These are phyloP conservation scores for Lignosus rhinocerotis DNA, from an alignment of 1,284 basidiomycete genomes.

Conservation along the genomic window DNA sequence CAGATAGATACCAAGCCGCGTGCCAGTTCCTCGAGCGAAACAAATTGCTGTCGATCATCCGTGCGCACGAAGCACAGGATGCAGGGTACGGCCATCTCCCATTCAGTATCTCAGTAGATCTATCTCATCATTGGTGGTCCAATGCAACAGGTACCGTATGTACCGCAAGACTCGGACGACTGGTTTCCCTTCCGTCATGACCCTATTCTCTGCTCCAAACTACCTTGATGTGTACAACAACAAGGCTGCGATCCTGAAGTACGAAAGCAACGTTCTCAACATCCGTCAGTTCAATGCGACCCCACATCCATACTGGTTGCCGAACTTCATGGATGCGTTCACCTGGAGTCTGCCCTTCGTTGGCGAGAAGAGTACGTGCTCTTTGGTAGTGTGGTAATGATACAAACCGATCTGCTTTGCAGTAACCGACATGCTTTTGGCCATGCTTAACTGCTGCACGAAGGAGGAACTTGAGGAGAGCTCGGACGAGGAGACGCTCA, in stretches of 20 bases:
- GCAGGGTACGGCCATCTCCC: conserved; percentile 64
- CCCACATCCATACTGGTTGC: conserved; percentile 93
- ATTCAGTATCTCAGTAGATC: not conserved
- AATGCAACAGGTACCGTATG: conserved; percentile 78
- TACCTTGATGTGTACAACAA: conserved; percentile 97
- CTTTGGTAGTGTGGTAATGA: conserved; percentile 4
- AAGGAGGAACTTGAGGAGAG: conserved; percentile 93
- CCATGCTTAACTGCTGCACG: conserved; percentile 90
- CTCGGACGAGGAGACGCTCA: conserved; percentile 61
- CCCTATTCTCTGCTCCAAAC: conserved; percentile 94
- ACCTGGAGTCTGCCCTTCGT: conserved; percentile 99
- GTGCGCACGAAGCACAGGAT: conserved; percentile 95
- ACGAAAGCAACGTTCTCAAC: conserved; percentile 96
- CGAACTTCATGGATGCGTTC: conserved; percentile 99
- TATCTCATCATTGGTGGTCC: not conserved
- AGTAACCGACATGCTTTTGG: conserved; percentile 97
- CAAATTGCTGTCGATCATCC: conserved; percentile 91
- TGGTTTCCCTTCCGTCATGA: conserved; percentile 93
- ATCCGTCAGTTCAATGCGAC: conserved; percentile 95
- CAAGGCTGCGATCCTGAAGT: conserved; percentile 95
- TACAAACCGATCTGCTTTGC: not conserved
- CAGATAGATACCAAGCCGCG: conserved; percentile 81
- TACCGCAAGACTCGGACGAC: conserved; percentile 96
- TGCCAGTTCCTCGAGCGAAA: conserved; percentile 94
- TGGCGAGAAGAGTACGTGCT: conserved; percentile 88